These are phyloP conservation scores for Gymnopus androsaceus DNA, from an alignment of 1,284 basidiomycete species.

Conservation along the genomic window DNA sequence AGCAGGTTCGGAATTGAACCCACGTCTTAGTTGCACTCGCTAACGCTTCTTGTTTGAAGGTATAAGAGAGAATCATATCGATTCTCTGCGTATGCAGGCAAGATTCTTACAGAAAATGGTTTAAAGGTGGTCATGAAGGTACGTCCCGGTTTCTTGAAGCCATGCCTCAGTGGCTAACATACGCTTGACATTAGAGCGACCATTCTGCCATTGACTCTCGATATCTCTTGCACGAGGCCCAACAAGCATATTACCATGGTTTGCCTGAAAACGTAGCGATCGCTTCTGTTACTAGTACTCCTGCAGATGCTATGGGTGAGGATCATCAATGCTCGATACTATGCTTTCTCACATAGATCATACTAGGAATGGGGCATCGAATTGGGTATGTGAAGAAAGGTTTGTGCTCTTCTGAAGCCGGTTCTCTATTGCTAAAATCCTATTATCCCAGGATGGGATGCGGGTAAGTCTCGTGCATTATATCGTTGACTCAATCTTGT, in stretches of 20 bases:
- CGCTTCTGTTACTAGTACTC: constrained; percentile 62
- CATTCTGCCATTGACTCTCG: constrained; percentile 69
- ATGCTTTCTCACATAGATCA: background rate
- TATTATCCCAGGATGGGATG: constrained; percentile 30
- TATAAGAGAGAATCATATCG: constrained; percentile 72
- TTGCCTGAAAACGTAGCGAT: constrained; percentile 48
- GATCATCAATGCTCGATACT: background rate
- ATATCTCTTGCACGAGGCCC: constrained; percentile 70
- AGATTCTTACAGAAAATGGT: constrained; percentile 28
- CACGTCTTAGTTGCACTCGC: background rate
- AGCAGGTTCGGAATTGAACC: constrained; percentile 1
- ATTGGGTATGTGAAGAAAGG: constrained; percentile 63
- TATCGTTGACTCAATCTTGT: constrained; percentile 17
- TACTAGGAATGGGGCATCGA: constrained; percentile 52
- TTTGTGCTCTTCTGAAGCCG: constrained; percentile 5
- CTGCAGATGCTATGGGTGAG: constrained; percentile 59
- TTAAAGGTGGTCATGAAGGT: constrained; percentile 51
- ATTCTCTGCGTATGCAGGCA: constrained; percentile 37
- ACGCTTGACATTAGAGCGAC: constrained; percentile 49
- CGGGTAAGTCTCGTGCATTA: constrained; percentile 28
- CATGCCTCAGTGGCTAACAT: background rate
- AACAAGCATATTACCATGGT: constrained; percentile 65
- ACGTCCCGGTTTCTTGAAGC: background rate
- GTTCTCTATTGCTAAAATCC: constrained; percentile 2
- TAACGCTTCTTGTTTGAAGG: constrained; percentile 26